These are phyloP conservation scores for Blastobotrys indianensis DNA, from an alignment of 1,139 yeast species.

Conservation along the genomic window DNA sequence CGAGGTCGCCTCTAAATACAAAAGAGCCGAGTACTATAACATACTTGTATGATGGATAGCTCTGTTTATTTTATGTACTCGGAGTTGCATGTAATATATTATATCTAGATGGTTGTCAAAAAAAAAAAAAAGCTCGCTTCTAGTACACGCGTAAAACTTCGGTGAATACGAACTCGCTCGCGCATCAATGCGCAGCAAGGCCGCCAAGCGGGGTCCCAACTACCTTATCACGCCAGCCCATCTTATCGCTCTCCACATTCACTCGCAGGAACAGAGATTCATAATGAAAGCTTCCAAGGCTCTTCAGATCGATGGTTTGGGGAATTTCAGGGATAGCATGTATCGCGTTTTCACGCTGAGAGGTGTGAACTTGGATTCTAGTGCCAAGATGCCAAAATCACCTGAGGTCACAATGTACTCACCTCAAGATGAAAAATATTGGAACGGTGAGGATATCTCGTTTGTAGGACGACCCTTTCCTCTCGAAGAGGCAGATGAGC, in stretches of 20 bases:
- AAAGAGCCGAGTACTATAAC: constrained; percentile 71
- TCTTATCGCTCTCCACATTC: background rate
- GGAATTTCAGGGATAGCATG: constrained; percentile 51
- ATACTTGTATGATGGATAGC: constrained; percentile 47
- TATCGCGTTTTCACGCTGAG: constrained; percentile 57
- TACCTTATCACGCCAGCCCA: background rate
- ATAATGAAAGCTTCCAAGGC: constrained; percentile 2
- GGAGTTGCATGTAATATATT: no score
- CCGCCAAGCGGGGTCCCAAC: background rate
- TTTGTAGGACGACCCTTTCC: constrained; percentile 83
- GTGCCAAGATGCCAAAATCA: constrained; percentile 56
- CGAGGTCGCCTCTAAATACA: constrained; percentile 47
- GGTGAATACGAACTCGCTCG: no score
- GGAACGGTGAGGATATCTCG: constrained; percentile 65
- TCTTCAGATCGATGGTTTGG: constrained; percentile 38
- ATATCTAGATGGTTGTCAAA: no score
- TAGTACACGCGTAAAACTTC: no score
- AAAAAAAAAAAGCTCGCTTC: no score
- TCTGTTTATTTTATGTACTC: background rate
- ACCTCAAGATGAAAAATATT: constrained; percentile 44
- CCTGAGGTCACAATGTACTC: constrained; percentile 54
- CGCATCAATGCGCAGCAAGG: no score
- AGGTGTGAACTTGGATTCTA: constrained; percentile 74
- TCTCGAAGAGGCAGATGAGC: constrained; percentile 61
- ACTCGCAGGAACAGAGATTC: background rate